phyloP scores from a whole-genome alignment of 768 basidiomycete species.

The Chlorophyllum brunneum region DNA sequence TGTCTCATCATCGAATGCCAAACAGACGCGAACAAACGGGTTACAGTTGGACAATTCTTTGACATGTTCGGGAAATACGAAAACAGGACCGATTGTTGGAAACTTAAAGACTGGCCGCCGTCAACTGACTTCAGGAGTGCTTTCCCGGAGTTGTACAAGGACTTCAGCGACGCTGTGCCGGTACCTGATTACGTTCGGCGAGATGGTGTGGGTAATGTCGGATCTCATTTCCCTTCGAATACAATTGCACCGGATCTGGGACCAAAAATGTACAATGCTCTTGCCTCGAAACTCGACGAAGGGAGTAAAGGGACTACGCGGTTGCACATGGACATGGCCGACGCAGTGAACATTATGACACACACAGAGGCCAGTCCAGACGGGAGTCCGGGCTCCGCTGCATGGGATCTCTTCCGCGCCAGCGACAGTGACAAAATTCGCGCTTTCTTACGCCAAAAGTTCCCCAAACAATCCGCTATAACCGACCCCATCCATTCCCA shows the following conservation, averaged over 20 bases:
- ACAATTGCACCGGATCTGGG: slow-evolving; percentile 79
- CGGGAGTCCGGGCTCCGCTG: slow-evolving; percentile 74
- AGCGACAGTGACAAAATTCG: slow-evolving; percentile 80
- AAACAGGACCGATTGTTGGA: slow-evolving; percentile 55
- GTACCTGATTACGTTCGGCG: slow-evolving; percentile 88
- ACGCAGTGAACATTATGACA: slow-evolving; percentile 90
- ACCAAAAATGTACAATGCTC: slow-evolving; percentile 94
- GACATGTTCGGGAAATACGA: slow-evolving; percentile 66
- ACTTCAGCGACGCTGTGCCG: slow-evolving; percentile 80
- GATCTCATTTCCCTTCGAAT: slow-evolving; percentile 83
- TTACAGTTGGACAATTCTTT: slow-evolving; percentile 80
- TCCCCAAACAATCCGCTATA: slow-evolving; percentile 8
- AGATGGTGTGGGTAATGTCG: slow-evolving; percentile 85
- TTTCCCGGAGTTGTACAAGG: slow-evolving; percentile 83
- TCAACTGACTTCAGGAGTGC: slow-evolving; percentile 78
- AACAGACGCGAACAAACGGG: slow-evolving; percentile 55
- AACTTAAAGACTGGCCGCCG: slow-evolving; percentile 95
- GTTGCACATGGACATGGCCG: slow-evolving; percentile 93
- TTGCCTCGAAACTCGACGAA: slow-evolving; percentile 60
- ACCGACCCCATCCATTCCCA: slow-evolving; percentile 90
- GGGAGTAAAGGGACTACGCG: slow-evolving; percentile 84
- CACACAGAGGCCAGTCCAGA: slow-evolving; percentile 55
- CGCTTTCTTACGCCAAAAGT: slow-evolving; percentile 60
- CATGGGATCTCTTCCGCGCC: slow-evolving; percentile 88
- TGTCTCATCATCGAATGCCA: slow-evolving; percentile 84